Evolutionary conservation across 208 protist species (phyloP).

Genomic region (Acanthamoeba castellanii): DNA sequence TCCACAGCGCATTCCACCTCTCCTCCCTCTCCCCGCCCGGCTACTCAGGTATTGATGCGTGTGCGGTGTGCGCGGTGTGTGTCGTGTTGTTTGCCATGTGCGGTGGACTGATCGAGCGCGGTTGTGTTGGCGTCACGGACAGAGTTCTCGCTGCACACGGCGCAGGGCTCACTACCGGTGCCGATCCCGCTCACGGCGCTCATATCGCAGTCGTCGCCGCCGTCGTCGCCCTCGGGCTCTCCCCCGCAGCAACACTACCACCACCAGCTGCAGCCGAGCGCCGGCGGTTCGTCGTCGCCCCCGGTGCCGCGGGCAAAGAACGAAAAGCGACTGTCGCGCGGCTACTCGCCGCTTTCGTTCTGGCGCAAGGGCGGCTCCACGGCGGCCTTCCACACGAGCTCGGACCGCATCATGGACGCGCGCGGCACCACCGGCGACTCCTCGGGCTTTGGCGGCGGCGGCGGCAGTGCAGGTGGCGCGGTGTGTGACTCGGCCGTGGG

Average conservation of each 20-base stretch:
- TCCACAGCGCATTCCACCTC: too few species aligned
- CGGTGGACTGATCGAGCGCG: too few species aligned
- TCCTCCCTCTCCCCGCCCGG: too few species aligned
- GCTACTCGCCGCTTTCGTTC: conserved; percentile 2
- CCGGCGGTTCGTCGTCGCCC: neutral
- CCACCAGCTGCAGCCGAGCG: too few species aligned
- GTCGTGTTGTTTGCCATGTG: too few species aligned
- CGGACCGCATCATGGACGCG: neutral
- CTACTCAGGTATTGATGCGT: too few species aligned
- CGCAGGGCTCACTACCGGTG: neutral
- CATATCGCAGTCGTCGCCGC: neutral
- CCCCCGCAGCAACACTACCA: neutral
- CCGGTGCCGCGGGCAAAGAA: neutral
- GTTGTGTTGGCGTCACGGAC: neutral
- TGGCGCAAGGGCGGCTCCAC: conserved; percentile 36
- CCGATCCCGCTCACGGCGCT: neutral
- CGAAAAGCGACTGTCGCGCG: conserved; percentile 8
- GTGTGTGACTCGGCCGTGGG: neutral
- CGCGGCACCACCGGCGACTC: neutral
- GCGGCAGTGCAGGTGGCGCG: neutral
- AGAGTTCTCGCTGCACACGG: neutral
- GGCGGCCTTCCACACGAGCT: neutral
- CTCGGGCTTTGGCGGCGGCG: neutral
- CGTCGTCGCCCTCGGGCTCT: neutral
- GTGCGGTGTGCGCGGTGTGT: too few species aligned